Percentiles rank a stretch among this genome's conserved stretches.
Conservation (phyloP, 306 rosid species). For the Canavalia gladiata region DNA sequence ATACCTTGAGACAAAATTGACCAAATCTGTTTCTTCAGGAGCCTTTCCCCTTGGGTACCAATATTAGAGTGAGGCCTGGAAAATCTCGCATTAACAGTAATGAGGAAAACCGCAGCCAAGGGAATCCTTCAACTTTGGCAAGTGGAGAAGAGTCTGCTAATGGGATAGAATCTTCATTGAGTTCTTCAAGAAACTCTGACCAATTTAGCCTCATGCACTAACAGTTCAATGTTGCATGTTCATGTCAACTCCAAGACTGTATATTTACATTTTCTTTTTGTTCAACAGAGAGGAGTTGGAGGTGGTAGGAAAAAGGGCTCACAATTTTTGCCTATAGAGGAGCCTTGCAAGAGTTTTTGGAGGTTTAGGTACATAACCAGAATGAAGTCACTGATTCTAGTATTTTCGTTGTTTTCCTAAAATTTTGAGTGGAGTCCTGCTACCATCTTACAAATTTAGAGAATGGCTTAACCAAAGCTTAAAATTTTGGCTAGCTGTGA, state of each 20-base stretch:
- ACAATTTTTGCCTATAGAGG: constrained; percentile 67
- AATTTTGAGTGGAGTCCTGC: constrained; percentile 56
- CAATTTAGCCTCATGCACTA: constrained; percentile 60
- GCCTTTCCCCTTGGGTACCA: constrained; percentile 86
- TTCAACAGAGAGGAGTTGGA: constrained; percentile 49
- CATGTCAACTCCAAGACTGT: constrained; percentile 58
- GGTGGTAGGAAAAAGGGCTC: constrained; percentile 58
- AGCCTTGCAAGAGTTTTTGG: constrained; percentile 62
- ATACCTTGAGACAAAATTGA: constrained; percentile 22
- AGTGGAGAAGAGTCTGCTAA: constrained; percentile 69
- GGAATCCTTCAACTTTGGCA: constrained; percentile 58
- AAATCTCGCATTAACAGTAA: constrained; percentile 56
- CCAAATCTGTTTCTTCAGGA: constrained; percentile 59
- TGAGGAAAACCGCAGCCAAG: constrained; percentile 67
- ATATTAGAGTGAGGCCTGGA: constrained; percentile 73
- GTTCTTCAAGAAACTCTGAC: constrained; percentile 54
- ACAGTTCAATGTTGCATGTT: constrained; percentile 52
- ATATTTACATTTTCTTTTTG: constrained; percentile 50
- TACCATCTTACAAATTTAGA: constrained; percentile 48
- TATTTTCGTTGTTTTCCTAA: constrained; percentile 44
- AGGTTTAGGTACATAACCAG: constrained; percentile 55
- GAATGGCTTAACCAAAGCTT: constrained; percentile 58
- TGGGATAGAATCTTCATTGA: constrained; percentile 58
- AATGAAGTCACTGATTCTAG: constrained; percentile 56
- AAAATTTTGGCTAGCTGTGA: constrained; percentile 72